These are phyloP conservation scores for Fusarium nelsonii DNA, from an alignment of 2,329 filamentous ascomycete genomes.

Conservation along the genomic window DNA sequence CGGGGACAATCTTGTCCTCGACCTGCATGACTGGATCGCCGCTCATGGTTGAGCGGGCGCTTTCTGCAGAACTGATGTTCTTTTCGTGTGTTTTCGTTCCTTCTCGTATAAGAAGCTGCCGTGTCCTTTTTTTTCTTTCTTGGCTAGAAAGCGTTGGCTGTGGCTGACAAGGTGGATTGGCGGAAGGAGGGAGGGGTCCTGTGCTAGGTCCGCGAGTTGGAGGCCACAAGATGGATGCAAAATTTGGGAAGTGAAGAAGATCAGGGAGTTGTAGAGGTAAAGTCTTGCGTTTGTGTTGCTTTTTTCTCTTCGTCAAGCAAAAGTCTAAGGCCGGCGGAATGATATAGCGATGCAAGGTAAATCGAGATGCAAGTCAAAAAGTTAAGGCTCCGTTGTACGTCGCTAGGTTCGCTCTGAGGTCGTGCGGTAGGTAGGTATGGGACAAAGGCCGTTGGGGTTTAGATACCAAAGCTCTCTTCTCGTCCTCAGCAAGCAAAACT, in stretches of 20 bases:
- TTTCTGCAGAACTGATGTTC: slow-evolving; percentile 3
- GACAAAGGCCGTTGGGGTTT: slow-evolving; percentile 13
- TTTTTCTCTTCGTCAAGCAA: slow-evolving; percentile 3
- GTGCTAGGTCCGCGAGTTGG: slow-evolving; percentile 30
- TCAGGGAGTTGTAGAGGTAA: slow-evolving; percentile 8
- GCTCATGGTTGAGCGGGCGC: slow-evolving; percentile 44
- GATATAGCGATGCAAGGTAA: slow-evolving; percentile 24
- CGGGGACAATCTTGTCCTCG: slow-evolving; percentile 42
- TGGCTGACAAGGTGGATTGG: slow-evolving; percentile 29
- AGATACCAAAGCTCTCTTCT: slow-evolving; percentile 5
- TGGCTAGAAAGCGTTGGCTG: slow-evolving; percentile 20
- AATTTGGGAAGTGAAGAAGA: slow-evolving; percentile 10
- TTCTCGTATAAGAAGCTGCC: slow-evolving; percentile 29
- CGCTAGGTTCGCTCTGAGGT: slow-evolving; percentile 19
- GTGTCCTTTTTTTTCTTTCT: slow-evolving; percentile 19
- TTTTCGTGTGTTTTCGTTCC: slow-evolving; percentile 19
- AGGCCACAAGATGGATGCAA: slow-evolving; percentile 29
- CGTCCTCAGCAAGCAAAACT: slow-evolving; percentile 15
- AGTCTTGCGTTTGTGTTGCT: slow-evolving; percentile 1
- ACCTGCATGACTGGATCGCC: slow-evolving; percentile 46
- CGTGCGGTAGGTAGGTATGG: slow-evolving; percentile 2
- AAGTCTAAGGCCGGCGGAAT: slow-evolving; percentile 9
- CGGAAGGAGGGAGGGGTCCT: slow-evolving; percentile 32
- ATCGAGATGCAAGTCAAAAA: slow-evolving; percentile 29
- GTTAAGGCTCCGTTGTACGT: slow-evolving; percentile 7